Conservation (phyloP, 2,329 filamentous ascomycete species). For the Ilyonectria mors-panacis region DNA sequence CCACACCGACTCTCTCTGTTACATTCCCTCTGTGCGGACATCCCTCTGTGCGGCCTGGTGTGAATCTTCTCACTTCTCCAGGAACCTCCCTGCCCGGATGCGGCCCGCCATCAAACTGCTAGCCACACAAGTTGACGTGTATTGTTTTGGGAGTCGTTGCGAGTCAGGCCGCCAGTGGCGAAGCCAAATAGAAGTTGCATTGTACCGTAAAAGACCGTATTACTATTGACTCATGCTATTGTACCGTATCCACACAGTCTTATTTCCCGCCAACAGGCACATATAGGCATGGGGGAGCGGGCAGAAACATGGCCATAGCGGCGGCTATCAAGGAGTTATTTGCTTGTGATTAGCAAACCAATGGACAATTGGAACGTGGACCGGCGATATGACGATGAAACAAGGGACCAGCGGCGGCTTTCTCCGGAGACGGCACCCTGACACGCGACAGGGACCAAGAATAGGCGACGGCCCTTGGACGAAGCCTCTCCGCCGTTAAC, state of each 20-base stretch:
- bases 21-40: conserved; percentile 11
- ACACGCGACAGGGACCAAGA: conserved; percentile 10
- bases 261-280: conserved; percentile 7
- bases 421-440: conserved; percentile 20
- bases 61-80: background rate
- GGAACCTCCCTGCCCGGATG: conserved; percentile 8
- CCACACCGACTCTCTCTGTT: conserved; percentile 14
- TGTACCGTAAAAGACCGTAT: conserved; percentile 12
- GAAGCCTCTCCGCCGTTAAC: background rate
- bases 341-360: conserved; percentile 12
- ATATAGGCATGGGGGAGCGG: conserved; percentile 24
- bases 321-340: background rate
- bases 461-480: background rate
- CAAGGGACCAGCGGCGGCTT: conserved; percentile 19
- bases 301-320: conserved; percentile 5
- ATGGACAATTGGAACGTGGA: conserved; percentile 26
- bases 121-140: conserved; percentile 24
- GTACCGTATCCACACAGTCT: conserved; percentile 16
- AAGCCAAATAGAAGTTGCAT: background rate
- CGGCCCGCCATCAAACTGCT: background rate
- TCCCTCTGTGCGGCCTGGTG: conserved; percentile 4
- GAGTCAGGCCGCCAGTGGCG: conserved; percentile 5
- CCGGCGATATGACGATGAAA: conserved; percentile 24
- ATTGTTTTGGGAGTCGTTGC: conserved; percentile 8
- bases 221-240: conserved; percentile 16